A percentile compares a stretch with the other conserved stretches of the same genome.
These are phyloP conservation scores for Scheffersomyces illinoinensis DNA, from an alignment of 1,139 yeast genomes.

Conservation along the genomic window DNA sequence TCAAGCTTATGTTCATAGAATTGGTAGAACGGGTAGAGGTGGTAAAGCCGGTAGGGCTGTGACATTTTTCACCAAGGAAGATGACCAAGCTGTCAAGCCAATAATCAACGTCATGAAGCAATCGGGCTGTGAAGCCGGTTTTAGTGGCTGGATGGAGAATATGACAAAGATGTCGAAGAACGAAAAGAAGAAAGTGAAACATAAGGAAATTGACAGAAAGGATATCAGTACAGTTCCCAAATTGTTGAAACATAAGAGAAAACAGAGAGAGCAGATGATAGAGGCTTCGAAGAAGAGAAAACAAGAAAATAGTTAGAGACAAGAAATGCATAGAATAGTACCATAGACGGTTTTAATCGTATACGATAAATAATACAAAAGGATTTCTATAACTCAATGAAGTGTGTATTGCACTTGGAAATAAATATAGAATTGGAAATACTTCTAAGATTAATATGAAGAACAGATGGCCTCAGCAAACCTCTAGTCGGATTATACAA, in stretches of 20 bases:
- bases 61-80: slow-evolving; percentile 92
- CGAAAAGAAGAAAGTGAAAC: slow-evolving; percentile 65
- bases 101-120: slow-evolving; percentile 94
- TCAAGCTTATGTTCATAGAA: slow-evolving; percentile 94
- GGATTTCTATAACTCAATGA: neutral
- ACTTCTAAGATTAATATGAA: neutral
- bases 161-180: slow-evolving; percentile 68
- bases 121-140: slow-evolving; percentile 70
- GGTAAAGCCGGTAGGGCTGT: slow-evolving; percentile 85
- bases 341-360: neutral
- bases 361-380: neutral
- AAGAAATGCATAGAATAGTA: neutral
- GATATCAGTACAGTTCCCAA: slow-evolving; percentile 87
- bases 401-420: neutral
- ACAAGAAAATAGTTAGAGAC: slow-evolving; percentile 9
- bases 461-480: neutral
- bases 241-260: slow-evolving; percentile 63
- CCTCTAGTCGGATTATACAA: neutral
- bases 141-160: slow-evolving; percentile 80
- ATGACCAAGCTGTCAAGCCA: slow-evolving; percentile 71
- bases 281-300: slow-evolving; percentile 74
- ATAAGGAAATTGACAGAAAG: slow-evolving; percentile 62
- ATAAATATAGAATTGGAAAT: neutral
- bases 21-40: slow-evolving; percentile 98
- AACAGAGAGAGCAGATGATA: slow-evolving; percentile 68